Percentiles rank a stretch among this genome's conserved stretches.
Evolutionary conservation across 1,284 basidiomycete species (phyloP).

Genomic region (Ustilago esculenta): DNA sequence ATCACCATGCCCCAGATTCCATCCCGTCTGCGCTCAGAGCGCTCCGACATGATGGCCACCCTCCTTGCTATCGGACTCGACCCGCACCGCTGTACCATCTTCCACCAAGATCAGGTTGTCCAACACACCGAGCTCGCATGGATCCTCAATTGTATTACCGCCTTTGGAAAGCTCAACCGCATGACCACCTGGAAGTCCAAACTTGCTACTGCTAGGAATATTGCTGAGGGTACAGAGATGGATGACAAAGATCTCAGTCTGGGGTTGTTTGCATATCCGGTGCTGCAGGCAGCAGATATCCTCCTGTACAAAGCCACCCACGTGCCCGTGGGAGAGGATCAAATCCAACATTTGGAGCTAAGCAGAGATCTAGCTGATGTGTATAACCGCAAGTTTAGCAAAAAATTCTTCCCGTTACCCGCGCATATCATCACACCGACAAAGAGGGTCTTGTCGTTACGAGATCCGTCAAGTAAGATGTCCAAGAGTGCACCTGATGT

Average conservation of each 20-base stretch:
- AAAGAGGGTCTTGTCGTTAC: slow-evolving; percentile 78
- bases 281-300: slow-evolving; percentile 93
- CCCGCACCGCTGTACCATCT: slow-evolving; percentile 79
- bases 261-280: slow-evolving; percentile 89
- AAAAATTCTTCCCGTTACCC: slow-evolving; percentile 77
- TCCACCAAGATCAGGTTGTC: slow-evolving; percentile 88
- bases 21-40: slow-evolving; percentile 36
- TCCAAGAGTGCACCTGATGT: slow-evolving; percentile 87
- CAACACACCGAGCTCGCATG: slow-evolving; percentile 90
- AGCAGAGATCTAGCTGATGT: slow-evolving; percentile 81
- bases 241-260: slow-evolving; percentile 83
- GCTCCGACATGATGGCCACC: slow-evolving; percentile 82
- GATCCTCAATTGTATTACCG: slow-evolving; percentile 85
- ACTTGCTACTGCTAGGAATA: slow-evolving; percentile 77
- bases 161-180: slow-evolving; percentile 81
- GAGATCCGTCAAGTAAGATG: slow-evolving; percentile 89
- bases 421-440: slow-evolving; percentile 77
- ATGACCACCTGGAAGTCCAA: slow-evolving; percentile 98
- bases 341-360: slow-evolving; percentile 91
- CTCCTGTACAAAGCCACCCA: slow-evolving; percentile 89
- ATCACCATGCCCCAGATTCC: slow-evolving; percentile 68
- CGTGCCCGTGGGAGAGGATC: slow-evolving; percentile 95
- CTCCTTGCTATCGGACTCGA: slow-evolving; percentile 87
- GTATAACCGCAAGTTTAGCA: slow-evolving; percentile 76
- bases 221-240: slow-evolving; percentile 75